Percentiles rank a stretch among this genome's conserved stretches.
These are phyloP conservation scores for Aspergillus glaucus DNA, from an alignment of 2,329 filamentous ascomycete genomes.

Conservation along the genomic window DNA sequence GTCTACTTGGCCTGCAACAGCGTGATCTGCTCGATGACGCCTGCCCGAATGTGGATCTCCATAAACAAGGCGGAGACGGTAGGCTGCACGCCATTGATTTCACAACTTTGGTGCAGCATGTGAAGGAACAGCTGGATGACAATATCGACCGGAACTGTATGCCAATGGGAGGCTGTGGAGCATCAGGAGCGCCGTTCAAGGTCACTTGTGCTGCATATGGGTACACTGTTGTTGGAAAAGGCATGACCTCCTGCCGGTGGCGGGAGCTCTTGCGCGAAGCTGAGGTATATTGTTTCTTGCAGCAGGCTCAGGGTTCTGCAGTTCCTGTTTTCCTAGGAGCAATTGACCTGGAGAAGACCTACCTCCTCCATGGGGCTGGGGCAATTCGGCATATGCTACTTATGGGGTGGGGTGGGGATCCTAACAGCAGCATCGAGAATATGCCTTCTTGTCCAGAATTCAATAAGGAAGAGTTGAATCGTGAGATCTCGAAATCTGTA, in stretches of 20 bases:
- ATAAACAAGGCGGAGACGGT: slow-evolving; percentile 8
- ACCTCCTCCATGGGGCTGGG: slow-evolving; percentile 23
- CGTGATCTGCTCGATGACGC: slow-evolving; percentile 12
- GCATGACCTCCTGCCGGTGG: slow-evolving; percentile 22
- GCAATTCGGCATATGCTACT: slow-evolving; percentile 22
- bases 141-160: slow-evolving; percentile 20
- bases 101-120: slow-evolving; percentile 11
- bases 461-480: slow-evolving; percentile 1
- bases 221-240: slow-evolving; percentile 22
- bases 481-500: slow-evolving; percentile 3
- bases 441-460: not conserved
- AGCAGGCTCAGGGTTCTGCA: slow-evolving; percentile 18
- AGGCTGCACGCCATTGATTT: slow-evolving; percentile 12
- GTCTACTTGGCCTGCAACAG: slow-evolving; percentile 19
- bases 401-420: slow-evolving; percentile 22
- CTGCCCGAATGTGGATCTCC: slow-evolving; percentile 20
- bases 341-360: slow-evolving; percentile 18
- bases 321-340: slow-evolving; percentile 23
- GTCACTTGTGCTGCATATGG: slow-evolving; percentile 10
- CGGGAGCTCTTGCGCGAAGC: slow-evolving; percentile 18
- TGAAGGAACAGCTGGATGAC: slow-evolving; percentile 21
- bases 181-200: slow-evolving; percentile 24
- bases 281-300: slow-evolving; percentile 18
- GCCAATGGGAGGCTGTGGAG: slow-evolving; percentile 17
- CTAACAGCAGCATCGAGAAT: not conserved